Conservation (phyloP, 768 basidiomycete genomes). For the Leccinum subgranulosum region DNA sequence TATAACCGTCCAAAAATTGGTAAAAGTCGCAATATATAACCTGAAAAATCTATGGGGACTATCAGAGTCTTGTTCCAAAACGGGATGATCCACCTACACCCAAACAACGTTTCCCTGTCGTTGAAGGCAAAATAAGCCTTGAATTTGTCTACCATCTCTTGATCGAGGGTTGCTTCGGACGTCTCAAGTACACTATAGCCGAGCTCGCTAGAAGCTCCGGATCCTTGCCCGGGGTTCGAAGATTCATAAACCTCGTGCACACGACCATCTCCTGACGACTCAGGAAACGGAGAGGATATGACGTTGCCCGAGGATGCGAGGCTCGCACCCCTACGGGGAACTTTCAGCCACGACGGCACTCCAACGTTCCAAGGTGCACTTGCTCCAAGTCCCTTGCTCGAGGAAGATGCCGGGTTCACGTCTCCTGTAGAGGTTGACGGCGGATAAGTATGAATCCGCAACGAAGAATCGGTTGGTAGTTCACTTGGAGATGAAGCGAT, state of each 20-base stretch:
- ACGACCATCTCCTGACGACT: slow-evolving; percentile 30
- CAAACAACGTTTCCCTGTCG: slow-evolving; percentile 82
- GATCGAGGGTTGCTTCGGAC: slow-evolving; percentile 58
- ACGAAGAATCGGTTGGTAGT: slow-evolving; percentile 25
- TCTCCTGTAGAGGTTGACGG: slow-evolving; percentile 60
- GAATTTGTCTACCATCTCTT: slow-evolving; percentile 72
- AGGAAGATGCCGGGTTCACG: slow-evolving; percentile 32
- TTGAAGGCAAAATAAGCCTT: slow-evolving; percentile 79
- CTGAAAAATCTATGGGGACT: slow-evolving; percentile 73
- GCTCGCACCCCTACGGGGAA: slow-evolving; percentile 38
- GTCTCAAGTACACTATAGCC: slow-evolving; percentile 83
- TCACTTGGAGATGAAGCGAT: slow-evolving; percentile 6
- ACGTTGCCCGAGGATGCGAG: slow-evolving; percentile 32
- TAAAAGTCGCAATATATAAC: slow-evolving; percentile 86
- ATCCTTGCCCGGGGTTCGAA: slow-evolving; percentile 14
- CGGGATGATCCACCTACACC: slow-evolving; percentile 57
- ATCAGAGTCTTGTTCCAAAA: slow-evolving; percentile 6
- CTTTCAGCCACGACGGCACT: slow-evolving; percentile 71
- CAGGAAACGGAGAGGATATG: slow-evolving; percentile 15
- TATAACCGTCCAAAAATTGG: slow-evolving; percentile 87
- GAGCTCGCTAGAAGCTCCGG: slow-evolving; percentile 49
- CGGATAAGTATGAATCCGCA: slow-evolving; percentile 73
- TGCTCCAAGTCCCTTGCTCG: slow-evolving; percentile 43
- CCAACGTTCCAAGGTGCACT: slow-evolving; percentile 54
- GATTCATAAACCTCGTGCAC: slow-evolving; percentile 57